Conservation (phyloP, 1,139 yeast species). For the Hanseniaspora uvarum region DNA sequence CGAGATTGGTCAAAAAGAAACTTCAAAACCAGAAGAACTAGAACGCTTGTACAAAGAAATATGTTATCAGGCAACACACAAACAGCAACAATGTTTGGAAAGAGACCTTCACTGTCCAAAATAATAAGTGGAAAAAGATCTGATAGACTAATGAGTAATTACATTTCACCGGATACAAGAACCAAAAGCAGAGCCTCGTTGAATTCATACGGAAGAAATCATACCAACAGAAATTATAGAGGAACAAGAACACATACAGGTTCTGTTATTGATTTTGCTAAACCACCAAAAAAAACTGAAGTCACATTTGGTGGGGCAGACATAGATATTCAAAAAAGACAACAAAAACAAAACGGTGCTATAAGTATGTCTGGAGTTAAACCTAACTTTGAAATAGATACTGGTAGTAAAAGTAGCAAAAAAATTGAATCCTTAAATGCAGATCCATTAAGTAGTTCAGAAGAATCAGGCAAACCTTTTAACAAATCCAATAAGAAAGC, state of each 20-base stretch:
- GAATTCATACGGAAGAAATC: background rate
- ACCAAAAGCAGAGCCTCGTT: background rate
- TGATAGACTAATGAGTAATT: slow-evolving; percentile 2
- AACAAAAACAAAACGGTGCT: background rate
- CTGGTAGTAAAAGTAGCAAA: slow-evolving; percentile 2
- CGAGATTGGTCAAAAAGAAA: slow-evolving; percentile 62
- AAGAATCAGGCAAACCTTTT: background rate
- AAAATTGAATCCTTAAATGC: background rate
- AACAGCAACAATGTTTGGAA: slow-evolving; percentile 41
- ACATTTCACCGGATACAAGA: slow-evolving; percentile 5
- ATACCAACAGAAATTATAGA: background rate
- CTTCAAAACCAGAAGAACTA: slow-evolving; percentile 68
- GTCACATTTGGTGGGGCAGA: slow-evolving; percentile 16
- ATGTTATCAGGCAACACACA: slow-evolving; percentile 24
- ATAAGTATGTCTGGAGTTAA: background rate
- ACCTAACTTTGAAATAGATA: background rate
- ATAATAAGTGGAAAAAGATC: background rate
- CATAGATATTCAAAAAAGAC: slow-evolving; percentile 6
- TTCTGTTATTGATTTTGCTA: slow-evolving; percentile 6
- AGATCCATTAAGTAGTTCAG: background rate
- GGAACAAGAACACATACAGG: background rate
- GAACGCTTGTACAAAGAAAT: slow-evolving; percentile 39
- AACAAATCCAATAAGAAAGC: background rate
- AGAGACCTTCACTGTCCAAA: slow-evolving; percentile 26
- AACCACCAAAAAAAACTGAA: slow-evolving; percentile 14